These are phyloP conservation scores for Cucumis hystrix DNA, from an alignment of 306 rosid species.

Conservation along the genomic window DNA sequence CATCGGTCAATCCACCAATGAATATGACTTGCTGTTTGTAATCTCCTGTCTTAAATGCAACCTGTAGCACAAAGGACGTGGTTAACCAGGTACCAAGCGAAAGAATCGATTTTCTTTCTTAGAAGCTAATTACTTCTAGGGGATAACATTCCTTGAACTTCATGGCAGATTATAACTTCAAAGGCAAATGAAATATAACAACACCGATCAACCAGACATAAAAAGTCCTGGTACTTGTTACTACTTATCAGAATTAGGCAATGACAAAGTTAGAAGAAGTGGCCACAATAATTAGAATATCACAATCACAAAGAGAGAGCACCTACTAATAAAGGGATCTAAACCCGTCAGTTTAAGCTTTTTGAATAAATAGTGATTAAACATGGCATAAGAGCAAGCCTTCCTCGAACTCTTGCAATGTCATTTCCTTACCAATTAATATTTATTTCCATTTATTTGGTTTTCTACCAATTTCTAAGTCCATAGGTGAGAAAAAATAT, in stretches of 20 bases:
- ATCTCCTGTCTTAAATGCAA: constrained; percentile 91
- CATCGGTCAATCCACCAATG: constrained; percentile 92
- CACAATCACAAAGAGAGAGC: background rate
- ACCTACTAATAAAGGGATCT: background rate
- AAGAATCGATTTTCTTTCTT: background rate
- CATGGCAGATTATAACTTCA: background rate
- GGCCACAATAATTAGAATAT: background rate
- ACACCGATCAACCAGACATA: background rate
- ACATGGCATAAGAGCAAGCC: too few relatives aligned
- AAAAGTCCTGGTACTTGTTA: background rate
- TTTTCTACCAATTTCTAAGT: too few relatives aligned
- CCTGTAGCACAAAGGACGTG: constrained; percentile 33
- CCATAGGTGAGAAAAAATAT: too few relatives aligned
- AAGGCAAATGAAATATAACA: background rate
- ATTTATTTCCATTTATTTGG: too few relatives aligned
- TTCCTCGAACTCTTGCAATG: too few relatives aligned
- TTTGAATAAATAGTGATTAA: too few relatives aligned
- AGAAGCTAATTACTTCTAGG: background rate
- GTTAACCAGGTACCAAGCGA: background rate
- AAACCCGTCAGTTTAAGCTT: too few relatives aligned
- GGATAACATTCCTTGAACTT: background rate
- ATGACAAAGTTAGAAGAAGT: background rate
- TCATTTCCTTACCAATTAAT: too few relatives aligned
- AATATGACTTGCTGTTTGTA: constrained; percentile 78
- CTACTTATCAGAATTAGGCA: background rate